Evolutionary conservation across 1,284 basidiomycete genomes (phyloP).

Genomic region (Trametes hirsuta): DNA sequence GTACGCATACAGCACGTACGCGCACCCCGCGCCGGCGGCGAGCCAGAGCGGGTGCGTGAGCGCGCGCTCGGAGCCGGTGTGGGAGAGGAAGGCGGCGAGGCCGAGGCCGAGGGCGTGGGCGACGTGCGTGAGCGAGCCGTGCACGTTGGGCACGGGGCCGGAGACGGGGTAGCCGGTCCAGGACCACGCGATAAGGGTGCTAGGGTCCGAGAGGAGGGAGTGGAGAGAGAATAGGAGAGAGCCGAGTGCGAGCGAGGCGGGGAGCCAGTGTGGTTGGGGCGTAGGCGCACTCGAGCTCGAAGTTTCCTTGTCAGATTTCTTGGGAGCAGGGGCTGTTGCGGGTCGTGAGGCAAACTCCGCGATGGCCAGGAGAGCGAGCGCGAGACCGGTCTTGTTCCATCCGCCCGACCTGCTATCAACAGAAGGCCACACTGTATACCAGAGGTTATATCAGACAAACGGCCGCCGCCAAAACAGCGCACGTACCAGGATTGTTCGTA

Average conservation of each 20-base stretch:
- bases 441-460: neutral
- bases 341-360: constrained; percentile 25
- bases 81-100: constrained; percentile 42
- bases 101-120: constrained; percentile 63
- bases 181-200: constrained; percentile 87
- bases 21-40: constrained; percentile 50
- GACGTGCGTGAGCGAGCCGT: constrained; percentile 73
- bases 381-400: constrained; percentile 71
- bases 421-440: constrained; percentile 75
- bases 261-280: constrained; percentile 45
- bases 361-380: constrained; percentile 55
- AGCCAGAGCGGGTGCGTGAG: constrained; percentile 56
- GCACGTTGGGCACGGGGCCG: constrained; percentile 78
- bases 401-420: constrained; percentile 69
- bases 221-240: constrained; percentile 79
- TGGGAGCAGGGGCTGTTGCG: neutral
- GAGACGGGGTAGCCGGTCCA: constrained; percentile 87
- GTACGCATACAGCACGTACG: constrained; percentile 62
- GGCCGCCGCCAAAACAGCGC: neutral
- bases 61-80: constrained; percentile 29
- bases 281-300: constrained; percentile 14
- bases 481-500: constrained; percentile 77
- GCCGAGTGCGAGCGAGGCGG: constrained; percentile 67
- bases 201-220: constrained; percentile 78
- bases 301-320: neutral